phyloP scores from a whole-genome alignment of 805 yeast species.

The Kazachstania psychrophila region DNA sequence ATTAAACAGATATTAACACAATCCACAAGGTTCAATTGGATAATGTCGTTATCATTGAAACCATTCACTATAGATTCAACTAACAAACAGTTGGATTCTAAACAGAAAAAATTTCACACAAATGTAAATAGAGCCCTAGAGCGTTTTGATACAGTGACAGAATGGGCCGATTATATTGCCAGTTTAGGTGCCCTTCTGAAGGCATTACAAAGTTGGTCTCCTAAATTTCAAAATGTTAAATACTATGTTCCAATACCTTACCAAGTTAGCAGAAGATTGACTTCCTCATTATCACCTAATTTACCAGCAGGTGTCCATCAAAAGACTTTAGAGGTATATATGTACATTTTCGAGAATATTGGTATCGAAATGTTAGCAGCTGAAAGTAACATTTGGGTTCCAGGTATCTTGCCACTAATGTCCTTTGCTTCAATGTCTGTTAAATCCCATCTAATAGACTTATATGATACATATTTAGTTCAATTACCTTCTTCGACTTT shows the following conservation, averaged over 20 bases:
- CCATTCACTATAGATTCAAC: constrained; percentile 27
- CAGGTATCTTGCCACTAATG: constrained; percentile 85
- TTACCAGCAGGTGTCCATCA: constrained; percentile 95
- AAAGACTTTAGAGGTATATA: constrained; percentile 73
- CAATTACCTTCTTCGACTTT: constrained; percentile 41
- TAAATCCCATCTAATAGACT: constrained; percentile 61
- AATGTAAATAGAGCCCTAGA: constrained; percentile 64
- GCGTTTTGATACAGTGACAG: constrained; percentile 72
- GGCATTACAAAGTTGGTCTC: constrained; percentile 47
- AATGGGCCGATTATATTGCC: constrained; percentile 98
- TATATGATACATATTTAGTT: constrained; percentile 50
- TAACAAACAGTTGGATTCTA: constrained; percentile 37
- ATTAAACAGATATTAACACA: too few species aligned
- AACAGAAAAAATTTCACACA: constrained; percentile 59
- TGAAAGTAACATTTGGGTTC: constrained; percentile 71
- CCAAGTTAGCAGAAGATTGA: constrained; percentile 58
- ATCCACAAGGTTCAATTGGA: too few species aligned
- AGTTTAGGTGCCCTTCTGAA: constrained; percentile 72
- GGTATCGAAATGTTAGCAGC: constrained; percentile 45
- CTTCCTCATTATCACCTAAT: constrained; percentile 69
- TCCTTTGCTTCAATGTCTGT: constrained; percentile 84
- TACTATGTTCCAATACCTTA: constrained; percentile 61
- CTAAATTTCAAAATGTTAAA: constrained; percentile 29
- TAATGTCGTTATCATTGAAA: constrained; percentile 29
- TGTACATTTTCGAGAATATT: constrained; percentile 54